Evolutionary conservation across 2,329 filamentous ascomycete genomes (phyloP), one percentile per base, ranked within the genome.

Genomic region (Talaromyces piceae): DNA sequence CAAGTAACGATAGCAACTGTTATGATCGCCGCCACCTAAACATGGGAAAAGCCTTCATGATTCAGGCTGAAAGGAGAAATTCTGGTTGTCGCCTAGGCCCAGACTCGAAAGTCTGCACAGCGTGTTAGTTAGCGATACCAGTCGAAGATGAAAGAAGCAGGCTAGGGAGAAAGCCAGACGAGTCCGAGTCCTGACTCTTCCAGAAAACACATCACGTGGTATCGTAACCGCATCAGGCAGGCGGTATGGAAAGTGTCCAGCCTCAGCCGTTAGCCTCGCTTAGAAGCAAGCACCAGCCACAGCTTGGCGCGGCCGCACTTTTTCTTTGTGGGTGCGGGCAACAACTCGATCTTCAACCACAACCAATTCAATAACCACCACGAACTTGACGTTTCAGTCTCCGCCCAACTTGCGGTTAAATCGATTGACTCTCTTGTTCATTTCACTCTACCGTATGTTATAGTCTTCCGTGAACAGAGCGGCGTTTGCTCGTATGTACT

Each of bases 331-430:
- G 49, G 45, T 49, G 43, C 58, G 57, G 63, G 49, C 57, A 52
- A 51, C 54, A 59, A 56, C 58, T 55, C 47, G 56, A 51, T 54
- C 58, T 63, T 67, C 61, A 58, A 65, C 60, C 61, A 62, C 59
- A 56, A 54, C 55, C 48, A 58, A 53, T 62, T 61, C 60, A 59
- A 60, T 65, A 67, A 59, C 54, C 54, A 56, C 56, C 60, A 58
- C 81, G 87, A 86, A 95, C 89, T 88, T 81, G 88, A 93, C 89
- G 90, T 86, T 82, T 94, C 91, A 96, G 91, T 97, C 91, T 95
- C 91, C 91, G 91, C 87, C 81, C 84, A 87, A 84, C 74, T 67
- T 75, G 88, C 90, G 91, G 91, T 96, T 95, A 95, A 97, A 95
- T 86, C 84, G 91, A 97, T 97, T 97, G 91, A 90, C 72, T 76